These are phyloP conservation scores for Bothia castanella DNA, from an alignment of 1,284 basidiomycete genomes.

Conservation along the genomic window DNA sequence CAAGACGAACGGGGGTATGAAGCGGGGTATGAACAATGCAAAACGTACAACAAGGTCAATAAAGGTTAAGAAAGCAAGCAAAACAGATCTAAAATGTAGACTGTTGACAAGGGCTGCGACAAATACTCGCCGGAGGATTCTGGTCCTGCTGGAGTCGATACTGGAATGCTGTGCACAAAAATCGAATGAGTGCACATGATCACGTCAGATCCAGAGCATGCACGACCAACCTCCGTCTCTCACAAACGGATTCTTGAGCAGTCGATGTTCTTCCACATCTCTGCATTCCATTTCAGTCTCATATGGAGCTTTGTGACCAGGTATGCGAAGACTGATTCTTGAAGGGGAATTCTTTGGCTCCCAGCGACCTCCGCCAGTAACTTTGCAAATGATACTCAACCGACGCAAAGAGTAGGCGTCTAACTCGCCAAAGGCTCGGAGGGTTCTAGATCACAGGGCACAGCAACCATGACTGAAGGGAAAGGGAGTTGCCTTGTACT, in stretches of 20 bases:
- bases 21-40: constrained; percentile 19
- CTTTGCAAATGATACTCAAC: constrained; percentile 65
- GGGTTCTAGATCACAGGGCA: constrained; percentile 29
- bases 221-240: constrained; percentile 50
- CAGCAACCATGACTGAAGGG: constrained; percentile 36
- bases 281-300: constrained; percentile 64
- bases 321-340: constrained; percentile 49
- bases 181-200: constrained; percentile 9
- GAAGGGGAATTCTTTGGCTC: constrained; percentile 53
- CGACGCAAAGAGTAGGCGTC: constrained; percentile 65
- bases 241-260: constrained; percentile 57
- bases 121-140: constrained; percentile 36
- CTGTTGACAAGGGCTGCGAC: constrained; percentile 37
- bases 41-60: constrained; percentile 31
- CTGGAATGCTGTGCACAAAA: constrained; percentile 47
- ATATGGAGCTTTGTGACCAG: constrained; percentile 59
- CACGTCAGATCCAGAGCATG: neutral
- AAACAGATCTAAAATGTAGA: constrained; percentile 50
- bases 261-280: constrained; percentile 47
- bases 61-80: constrained; percentile 16
- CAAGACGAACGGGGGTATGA: constrained; percentile 19
- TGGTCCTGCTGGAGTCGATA: constrained; percentile 52
- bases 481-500: constrained; percentile 32
- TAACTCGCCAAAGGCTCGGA: constrained; percentile 51
- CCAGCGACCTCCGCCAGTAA: constrained; percentile 72